Conservation (phyloP, 176 grass and related monocot species). For the Musa itinerans region DNA sequence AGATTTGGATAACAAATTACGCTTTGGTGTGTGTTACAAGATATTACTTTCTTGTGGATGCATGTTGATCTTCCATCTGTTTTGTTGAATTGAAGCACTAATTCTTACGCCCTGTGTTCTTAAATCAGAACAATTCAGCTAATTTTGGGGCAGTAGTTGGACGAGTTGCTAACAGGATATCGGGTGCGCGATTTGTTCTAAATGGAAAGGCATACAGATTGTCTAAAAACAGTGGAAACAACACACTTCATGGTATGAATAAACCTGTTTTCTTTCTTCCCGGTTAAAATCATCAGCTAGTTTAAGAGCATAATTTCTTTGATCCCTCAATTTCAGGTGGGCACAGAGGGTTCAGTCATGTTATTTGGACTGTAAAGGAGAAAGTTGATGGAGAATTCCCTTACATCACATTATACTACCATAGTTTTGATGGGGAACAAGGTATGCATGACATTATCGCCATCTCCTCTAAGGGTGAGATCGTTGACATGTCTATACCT, state of each 20-base stretch:
- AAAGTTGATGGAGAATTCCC: constrained; percentile 46
- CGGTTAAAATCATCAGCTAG: constrained; percentile 25
- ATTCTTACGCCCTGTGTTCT: neutral
- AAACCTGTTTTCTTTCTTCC: neutral
- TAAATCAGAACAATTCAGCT: constrained; percentile 41
- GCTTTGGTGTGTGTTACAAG: no score
- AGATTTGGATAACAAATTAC: no score
- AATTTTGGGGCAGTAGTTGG: constrained; percentile 87
- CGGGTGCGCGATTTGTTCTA: constrained; percentile 45
- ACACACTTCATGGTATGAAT: constrained; percentile 62
- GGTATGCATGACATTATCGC: constrained; percentile 15
- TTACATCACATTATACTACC: constrained; percentile 56
- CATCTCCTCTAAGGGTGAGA: neutral
- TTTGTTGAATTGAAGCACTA: neutral
- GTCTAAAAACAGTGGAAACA: constrained; percentile 54
- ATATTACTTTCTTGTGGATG: no score
- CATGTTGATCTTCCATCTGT: no score
- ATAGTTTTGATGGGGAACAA: constrained; percentile 75
- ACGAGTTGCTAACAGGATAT: constrained; percentile 77
- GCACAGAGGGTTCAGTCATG: constrained; percentile 50
- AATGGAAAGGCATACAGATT: constrained; percentile 49
- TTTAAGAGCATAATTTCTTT: neutral
- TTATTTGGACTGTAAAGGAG: constrained; percentile 72
- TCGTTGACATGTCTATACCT: neutral
- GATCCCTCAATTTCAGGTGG: constrained; percentile 29